Base-by-base conservation (phyloP, 768 basidiomycete species). In the Russula sp. region DNA sequence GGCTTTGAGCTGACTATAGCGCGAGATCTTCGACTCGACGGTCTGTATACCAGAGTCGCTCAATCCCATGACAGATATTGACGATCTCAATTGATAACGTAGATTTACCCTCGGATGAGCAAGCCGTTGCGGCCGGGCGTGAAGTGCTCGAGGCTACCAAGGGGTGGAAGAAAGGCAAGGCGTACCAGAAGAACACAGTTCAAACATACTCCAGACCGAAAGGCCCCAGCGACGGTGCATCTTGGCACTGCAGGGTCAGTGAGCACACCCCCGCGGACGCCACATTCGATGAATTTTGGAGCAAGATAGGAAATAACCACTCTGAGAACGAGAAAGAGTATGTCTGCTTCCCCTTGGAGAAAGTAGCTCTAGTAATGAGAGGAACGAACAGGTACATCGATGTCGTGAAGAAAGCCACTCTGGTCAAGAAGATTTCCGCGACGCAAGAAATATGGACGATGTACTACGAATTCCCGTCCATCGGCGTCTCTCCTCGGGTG, bases 221-320 rank as follows among this genome's bases (percentile, higher is more conserved):
- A 67, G 75, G 74, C 3, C 71, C 78, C 13, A 77, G 71, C 7
- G 85, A 86, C 62, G 81, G 78, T 29, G 83, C 85, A 39, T 71
- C 78, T 3, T 91, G 88, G 88, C 79, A 87, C 67, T 81, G 81
- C 69, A 81, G 88, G 25, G 70, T 83, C 60, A 88, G 87, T 68
- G 79, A 81, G 68, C 89, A 91, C 71, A 70, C 78, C 13, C 69
- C 77, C 6, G 76, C 82, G n/a, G 86, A 90, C 57, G 83, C 79
- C 9, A 83, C 84, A 1, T 90, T 91, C 70, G 85, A 88, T 65
- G 80, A 83, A 66, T 74, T 90, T 66, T 90, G 89, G 89, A 77
- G 75, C 42, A 85, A 82, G 66, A 71, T 90, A 14, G 86, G 84
- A 0, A 73, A 73, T 57, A 77, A 88, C 73, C 89, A 90, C 69